Evolutionary conservation across 306 rosid genomes (phyloP).

Genomic region (Acacia acuminata): DNA sequence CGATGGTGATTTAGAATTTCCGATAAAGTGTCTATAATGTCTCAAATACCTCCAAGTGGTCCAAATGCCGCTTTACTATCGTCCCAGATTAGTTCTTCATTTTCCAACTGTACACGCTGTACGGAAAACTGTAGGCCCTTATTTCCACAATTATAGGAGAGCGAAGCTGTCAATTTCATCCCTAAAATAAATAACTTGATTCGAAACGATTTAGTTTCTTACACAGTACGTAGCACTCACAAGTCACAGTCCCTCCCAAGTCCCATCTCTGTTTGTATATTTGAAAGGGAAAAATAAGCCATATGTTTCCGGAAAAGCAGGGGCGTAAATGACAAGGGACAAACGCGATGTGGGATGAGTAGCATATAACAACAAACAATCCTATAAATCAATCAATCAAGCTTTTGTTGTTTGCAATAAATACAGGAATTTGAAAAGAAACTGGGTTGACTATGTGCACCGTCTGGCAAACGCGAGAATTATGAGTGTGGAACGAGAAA

Average conservation of each 20-base stretch:
- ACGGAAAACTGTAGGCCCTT: too few species aligned
- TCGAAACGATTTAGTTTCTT: too few species aligned
- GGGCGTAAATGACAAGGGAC: not conserved
- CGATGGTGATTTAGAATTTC: not conserved
- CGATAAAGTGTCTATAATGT: not conserved
- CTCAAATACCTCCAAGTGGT: not conserved
- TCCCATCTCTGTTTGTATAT: not conserved
- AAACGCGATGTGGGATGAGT: not conserved
- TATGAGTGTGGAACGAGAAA: slow-evolving; percentile 17
- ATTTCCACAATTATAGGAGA: too few species aligned
- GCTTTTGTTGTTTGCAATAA: not conserved
- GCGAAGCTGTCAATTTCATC: too few species aligned
- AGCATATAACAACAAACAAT: not conserved
- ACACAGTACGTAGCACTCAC: too few species aligned
- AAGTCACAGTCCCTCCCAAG: not conserved
- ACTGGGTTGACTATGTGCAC: not conserved
- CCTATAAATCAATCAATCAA: not conserved
- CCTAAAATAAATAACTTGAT: too few species aligned
- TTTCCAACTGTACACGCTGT: not conserved
- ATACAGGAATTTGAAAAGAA: not conserved
- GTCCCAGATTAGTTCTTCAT: not conserved
- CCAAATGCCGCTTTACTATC: not conserved
- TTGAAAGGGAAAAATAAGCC: not conserved
- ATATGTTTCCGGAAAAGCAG: not conserved
- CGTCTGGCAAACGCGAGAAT: not conserved